Evolutionary conservation across 2,329 filamentous ascomycete species (phyloP).

Genomic region (Aspergillus transmontanensis): DNA sequence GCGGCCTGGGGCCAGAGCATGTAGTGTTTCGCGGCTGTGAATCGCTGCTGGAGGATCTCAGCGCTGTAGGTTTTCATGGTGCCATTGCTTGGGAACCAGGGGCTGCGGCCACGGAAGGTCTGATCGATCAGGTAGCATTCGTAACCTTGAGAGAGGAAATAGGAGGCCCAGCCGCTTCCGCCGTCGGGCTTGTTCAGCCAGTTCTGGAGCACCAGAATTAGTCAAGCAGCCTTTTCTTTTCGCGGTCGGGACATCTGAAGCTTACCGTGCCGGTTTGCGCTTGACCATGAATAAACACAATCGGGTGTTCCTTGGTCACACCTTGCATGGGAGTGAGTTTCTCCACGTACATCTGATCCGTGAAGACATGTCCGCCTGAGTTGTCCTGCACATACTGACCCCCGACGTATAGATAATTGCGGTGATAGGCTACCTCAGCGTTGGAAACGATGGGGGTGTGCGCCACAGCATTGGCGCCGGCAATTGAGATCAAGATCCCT

Average conservation of each 20-base stretch:
- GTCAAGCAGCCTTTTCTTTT: neutral
- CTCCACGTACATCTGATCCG: constrained; percentile 41
- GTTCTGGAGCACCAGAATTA: constrained; percentile 29
- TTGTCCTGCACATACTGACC: constrained; percentile 6
- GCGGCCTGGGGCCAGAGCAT: constrained; percentile 37
- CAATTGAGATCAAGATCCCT: neutral
- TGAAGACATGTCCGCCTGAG: constrained; percentile 6
- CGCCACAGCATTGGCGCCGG: neutral
- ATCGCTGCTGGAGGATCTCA: constrained; percentile 31
- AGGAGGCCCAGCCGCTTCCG: constrained; percentile 51
- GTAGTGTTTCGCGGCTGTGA: constrained; percentile 37
- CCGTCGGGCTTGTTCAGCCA: constrained; percentile 54
- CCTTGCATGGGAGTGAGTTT: constrained; percentile 28
- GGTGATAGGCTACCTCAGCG: constrained; percentile 5
- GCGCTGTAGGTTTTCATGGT: constrained; percentile 21
- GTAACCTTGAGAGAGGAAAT: constrained; percentile 50
- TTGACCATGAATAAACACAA: constrained; percentile 36
- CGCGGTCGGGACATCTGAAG: neutral
- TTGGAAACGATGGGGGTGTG: neutral
- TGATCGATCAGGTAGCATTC: constrained; percentile 49
- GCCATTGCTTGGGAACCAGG: constrained; percentile 25
- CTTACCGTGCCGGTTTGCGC: constrained; percentile 37
- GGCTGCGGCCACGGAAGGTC: constrained; percentile 40
- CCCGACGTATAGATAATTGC: constrained; percentile 5
- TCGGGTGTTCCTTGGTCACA: constrained; percentile 27